phyloP scores from a whole-genome alignment of 2,329 filamentous ascomycete species.

The Talaromyces sp. region DNA sequence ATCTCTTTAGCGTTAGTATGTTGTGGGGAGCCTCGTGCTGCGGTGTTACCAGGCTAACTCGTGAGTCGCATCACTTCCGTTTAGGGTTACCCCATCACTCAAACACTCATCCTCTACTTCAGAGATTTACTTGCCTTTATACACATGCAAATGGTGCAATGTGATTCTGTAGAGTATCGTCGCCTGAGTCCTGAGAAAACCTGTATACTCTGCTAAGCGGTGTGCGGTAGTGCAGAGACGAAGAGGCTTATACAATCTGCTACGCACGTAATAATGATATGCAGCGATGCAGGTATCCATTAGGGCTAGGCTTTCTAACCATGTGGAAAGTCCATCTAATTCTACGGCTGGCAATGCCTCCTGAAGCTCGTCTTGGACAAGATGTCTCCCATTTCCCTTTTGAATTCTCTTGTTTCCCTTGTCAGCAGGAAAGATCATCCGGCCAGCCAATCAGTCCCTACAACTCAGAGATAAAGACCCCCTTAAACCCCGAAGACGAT shows the following conservation, averaged over 20 bases:
- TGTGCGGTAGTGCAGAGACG: constrained; percentile 1
- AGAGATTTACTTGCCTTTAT: background rate
- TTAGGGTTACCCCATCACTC: constrained; percentile 9
- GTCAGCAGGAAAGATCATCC: constrained; percentile 1
- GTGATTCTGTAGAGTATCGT: background rate
- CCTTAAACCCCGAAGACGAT: background rate
- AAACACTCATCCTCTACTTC: constrained; percentile 2
- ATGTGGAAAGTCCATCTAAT: constrained; percentile 8
- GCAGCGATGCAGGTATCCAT: constrained; percentile 19
- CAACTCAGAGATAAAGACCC: background rate
- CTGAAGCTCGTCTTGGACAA: constrained; percentile 4
- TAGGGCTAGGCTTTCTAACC: constrained; percentile 10
- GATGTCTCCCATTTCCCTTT: background rate
- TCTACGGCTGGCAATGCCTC: background rate
- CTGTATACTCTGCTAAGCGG: constrained; percentile 2
- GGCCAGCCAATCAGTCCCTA: background rate
- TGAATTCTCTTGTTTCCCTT: background rate
- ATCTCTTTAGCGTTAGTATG: constrained; percentile 14
- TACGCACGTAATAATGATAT: constrained; percentile 17
- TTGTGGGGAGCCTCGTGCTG: constrained; percentile 18
- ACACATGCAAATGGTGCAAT: background rate
- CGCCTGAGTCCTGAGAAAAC: background rate
- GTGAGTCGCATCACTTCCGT: constrained; percentile 16
- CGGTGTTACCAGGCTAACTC: constrained; percentile 12
- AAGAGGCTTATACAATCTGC: background rate